Percentiles rank a stretch among this genome's conserved stretches.
These are phyloP conservation scores for Pythium sp. DNA, from an alignment of 352 stramenopile species.

Conservation along the genomic window DNA sequence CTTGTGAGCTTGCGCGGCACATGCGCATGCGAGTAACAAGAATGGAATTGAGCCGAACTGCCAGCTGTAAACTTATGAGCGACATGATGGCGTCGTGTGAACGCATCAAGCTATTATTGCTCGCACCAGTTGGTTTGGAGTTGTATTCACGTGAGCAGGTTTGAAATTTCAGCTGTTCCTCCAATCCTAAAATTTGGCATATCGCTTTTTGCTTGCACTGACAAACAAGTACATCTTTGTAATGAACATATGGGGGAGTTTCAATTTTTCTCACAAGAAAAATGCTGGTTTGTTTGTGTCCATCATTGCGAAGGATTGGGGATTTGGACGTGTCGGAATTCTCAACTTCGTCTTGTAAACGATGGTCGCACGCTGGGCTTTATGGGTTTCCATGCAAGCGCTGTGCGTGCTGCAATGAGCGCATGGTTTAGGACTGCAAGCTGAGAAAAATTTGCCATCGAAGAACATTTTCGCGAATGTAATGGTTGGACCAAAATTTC, in stretches of 20 bases:
- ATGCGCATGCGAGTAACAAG: not conserved
- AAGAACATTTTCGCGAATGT: constrained; percentile 1
- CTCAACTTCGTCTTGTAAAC: not conserved
- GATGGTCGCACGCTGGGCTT: not conserved
- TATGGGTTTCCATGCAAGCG: not conserved
- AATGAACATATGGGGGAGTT: not conserved
- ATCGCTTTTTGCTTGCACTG: not conserved
- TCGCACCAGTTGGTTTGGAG: not conserved
- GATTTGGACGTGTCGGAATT: not conserved
- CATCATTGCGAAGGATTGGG: not conserved
- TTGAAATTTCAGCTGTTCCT: not conserved
- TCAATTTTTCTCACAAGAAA: not conserved
- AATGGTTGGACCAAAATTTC: constrained; percentile 7
- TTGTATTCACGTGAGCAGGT: not conserved
- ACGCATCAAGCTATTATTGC: not conserved
- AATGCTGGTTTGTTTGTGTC: not conserved
- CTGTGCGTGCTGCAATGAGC: not conserved
- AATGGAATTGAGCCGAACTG: not conserved
- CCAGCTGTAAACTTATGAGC: not conserved
- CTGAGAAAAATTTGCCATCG: not conserved
- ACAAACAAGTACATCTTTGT: constrained; percentile 1
- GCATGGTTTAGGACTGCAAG: not conserved
- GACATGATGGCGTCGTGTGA: not conserved
- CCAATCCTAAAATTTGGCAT: not conserved
- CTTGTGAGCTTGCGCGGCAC: not conserved